Conservation (phyloP, 495 filamentous ascomycete genomes). For the Schizothecium vesticola region DNA sequence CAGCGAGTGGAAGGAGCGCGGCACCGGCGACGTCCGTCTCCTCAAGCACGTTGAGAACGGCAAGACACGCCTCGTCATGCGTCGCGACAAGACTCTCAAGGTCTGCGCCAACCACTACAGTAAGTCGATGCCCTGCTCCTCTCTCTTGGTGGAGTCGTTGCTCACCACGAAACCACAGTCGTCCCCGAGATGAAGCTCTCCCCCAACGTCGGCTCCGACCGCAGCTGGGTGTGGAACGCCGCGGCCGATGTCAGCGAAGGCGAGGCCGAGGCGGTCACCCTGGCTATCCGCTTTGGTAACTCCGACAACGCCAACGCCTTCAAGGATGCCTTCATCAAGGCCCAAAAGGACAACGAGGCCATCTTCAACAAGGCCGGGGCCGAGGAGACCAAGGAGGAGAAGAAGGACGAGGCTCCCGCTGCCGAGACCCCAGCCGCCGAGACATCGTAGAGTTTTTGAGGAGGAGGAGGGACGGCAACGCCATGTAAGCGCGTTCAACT, state of each 20-base stretch:
- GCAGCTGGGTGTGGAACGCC: slow-evolving; percentile 99
- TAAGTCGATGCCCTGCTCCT: slow-evolving; percentile 43
- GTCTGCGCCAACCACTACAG: slow-evolving; percentile 99
- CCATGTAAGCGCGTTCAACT: background rate
- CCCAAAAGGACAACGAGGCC: slow-evolving; percentile 91
- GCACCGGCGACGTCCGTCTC: slow-evolving; percentile 91
- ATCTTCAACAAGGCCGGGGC: slow-evolving; percentile 58
- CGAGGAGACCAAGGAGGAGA: slow-evolving; percentile 21
- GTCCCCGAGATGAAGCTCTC: slow-evolving; percentile 98
- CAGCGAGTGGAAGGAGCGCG: slow-evolving; percentile 98
- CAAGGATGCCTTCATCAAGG: slow-evolving; percentile 97
- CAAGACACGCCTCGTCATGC: slow-evolving; percentile 97
- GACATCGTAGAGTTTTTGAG: background rate
- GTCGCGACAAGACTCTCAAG: slow-evolving; percentile 98
- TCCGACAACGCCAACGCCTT: slow-evolving; percentile 96
- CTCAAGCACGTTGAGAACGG: slow-evolving; percentile 98
- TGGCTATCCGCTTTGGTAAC: slow-evolving; percentile 97
- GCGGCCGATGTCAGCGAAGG: slow-evolving; percentile 97
- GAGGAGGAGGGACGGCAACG: background rate
- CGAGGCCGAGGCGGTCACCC: slow-evolving; percentile 89
- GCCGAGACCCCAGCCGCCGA: background rate
- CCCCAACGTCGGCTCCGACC: slow-evolving; percentile 94
- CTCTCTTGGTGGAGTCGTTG: background rate
- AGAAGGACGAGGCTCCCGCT: slow-evolving; percentile 15
- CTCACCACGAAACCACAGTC: slow-evolving; percentile 47